phyloP scores from a whole-genome alignment of 345 rosid genomes.

The Erucastrum elatum region DNA sequence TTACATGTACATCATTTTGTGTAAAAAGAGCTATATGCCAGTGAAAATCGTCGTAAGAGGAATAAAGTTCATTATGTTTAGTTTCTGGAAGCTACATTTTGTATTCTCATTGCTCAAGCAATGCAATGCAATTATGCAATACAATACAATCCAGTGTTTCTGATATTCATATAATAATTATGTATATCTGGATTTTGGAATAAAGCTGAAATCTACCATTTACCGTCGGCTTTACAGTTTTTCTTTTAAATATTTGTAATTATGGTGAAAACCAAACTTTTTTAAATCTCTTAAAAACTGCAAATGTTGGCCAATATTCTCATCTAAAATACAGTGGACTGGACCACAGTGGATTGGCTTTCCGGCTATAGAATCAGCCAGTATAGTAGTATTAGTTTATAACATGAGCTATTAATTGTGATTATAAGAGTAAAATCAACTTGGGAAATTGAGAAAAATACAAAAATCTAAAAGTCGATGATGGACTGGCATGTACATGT shows the following conservation, averaged over 20 bases:
- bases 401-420: not conserved
- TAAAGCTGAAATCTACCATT: not conserved
- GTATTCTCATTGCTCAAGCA: not conserved
- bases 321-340: not conserved
- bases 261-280: not conserved
- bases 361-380: not conserved
- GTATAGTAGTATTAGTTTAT: not conserved
- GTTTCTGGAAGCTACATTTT: not conserved
- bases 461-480: not conserved
- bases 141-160: not conserved
- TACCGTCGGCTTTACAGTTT: not conserved
- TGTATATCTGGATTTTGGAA: not conserved
- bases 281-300: not conserved
- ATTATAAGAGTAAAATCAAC: not conserved
- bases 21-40: not conserved
- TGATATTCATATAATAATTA: not conserved
- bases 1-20: not conserved
- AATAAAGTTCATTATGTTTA: not conserved
- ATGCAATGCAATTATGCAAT: not conserved
- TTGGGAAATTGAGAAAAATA: not conserved
- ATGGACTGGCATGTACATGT: not conserved
- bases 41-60: not conserved
- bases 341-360: not conserved
- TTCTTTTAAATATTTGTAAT: not conserved
- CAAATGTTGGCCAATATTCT: not conserved